Base-by-base conservation (phyloP, 768 basidiomycete genomes). In the Astraeus odoratus region DNA sequence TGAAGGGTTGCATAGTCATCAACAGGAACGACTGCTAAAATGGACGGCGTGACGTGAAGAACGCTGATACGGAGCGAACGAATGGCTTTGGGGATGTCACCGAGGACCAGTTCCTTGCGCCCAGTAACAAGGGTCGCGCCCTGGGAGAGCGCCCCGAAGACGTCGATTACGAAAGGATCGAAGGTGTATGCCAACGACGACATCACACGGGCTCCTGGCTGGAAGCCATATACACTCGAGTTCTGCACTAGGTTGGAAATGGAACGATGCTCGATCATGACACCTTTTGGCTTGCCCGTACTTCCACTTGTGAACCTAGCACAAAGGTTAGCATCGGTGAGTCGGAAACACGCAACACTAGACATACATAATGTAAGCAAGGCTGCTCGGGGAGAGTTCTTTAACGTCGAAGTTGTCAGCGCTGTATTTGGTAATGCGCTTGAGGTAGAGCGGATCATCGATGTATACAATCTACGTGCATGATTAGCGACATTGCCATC, bases 11-110 rank as follows among this genome's bases (percentile, higher is more conserved):
- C 56, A 38, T 60, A 57, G 3, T 59, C 51, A 10, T 54, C 57
- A 4, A 52, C 39, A 2, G 58, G 58, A 7, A 66, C 52, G 13
- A 63, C 49, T 6, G 55, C 51, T 6, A 60, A 56, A 19, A 65
- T 57, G 25, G 58, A 64, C 7, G 63, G 63, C 3, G 63, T 65
- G 16, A 63, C 56, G 22, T 57, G 56, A 38, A 66, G 50, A 39
- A 58, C 52, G 12, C 37, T 47, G 35, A 63, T 51, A 22, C 43
- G 52, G 31, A 66, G 63, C 9, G 50, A 51, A 20, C 56, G 53
- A 23, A 65, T 47, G 29, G 57, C 59, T 37, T 53, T 55, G 8
- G 58, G 19, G 13, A 65, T 57, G 22, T 65, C 58, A 19, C 58
- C 57, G 6, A 65, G 64, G 15, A 65, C 55, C 2, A 58, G 50